A percentile compares a stretch with the other conserved stretches of the same genome.
These are phyloP conservation scores for Torulaspora pretoriensis DNA, from an alignment of 1,139 yeast genomes.

Conservation along the genomic window DNA sequence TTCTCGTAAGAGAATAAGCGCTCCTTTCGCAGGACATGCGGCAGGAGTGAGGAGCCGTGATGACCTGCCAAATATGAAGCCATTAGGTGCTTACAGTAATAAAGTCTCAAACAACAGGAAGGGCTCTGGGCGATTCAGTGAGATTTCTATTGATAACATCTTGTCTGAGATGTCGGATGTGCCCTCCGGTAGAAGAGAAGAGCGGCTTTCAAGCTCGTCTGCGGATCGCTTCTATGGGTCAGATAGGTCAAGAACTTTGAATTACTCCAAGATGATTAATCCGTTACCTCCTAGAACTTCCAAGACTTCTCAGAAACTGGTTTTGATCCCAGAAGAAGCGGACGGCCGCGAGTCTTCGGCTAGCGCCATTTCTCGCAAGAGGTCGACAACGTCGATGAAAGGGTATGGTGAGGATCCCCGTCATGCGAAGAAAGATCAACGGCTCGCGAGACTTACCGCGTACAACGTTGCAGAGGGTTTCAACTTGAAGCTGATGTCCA, in stretches of 20 bases:
- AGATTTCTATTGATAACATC: conserved; percentile 66
- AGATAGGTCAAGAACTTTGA: conserved; percentile 20
- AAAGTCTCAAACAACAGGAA: conserved; percentile 9
- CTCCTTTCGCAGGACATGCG: conserved; percentile 71
- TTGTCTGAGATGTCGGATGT: conserved; percentile 76
- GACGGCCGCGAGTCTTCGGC: conserved; percentile 25
- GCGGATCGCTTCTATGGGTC: conserved; percentile 20
- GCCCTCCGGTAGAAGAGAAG: conserved; percentile 55
- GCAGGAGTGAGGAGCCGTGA: conserved; percentile 21
- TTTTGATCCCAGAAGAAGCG: conserved; percentile 72
- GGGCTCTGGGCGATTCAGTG: conserved; percentile 45
- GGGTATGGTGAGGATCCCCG: conserved; percentile 50
- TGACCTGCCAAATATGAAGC: conserved; percentile 10
- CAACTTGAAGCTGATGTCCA: conserved; percentile 57
- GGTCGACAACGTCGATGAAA: conserved; percentile 12
- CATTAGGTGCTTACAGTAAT: neutral
- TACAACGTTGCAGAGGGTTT: conserved; percentile 83
- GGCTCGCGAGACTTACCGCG: conserved; percentile 82
- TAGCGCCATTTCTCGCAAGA: conserved; percentile 19
- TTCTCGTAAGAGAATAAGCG: conserved; percentile 57
- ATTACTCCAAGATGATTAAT: conserved; percentile 52
- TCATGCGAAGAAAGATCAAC: conserved; percentile 62
- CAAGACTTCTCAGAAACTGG: conserved; percentile 79
- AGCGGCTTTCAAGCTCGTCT: conserved; percentile 37
- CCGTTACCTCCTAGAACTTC: conserved; percentile 82